Conservation (phyloP, 192 early-diverging fungal species). For the Mortierella hygrophila region DNA sequence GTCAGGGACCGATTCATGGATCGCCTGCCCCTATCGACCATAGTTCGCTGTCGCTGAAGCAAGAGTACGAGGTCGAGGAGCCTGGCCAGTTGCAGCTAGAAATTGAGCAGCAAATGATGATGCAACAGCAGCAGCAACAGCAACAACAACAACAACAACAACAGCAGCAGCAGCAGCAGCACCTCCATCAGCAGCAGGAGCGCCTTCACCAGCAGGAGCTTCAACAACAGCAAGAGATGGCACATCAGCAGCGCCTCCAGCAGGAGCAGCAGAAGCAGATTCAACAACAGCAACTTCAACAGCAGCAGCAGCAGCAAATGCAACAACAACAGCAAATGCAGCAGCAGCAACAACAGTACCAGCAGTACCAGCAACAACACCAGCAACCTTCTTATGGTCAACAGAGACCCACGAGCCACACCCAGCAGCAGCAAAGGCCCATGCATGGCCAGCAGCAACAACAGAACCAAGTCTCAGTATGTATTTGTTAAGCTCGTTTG, state of each 20-base stretch:
- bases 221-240: conserved; percentile 64
- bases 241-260: conserved; percentile 54
- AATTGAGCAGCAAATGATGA: conserved; percentile 64
- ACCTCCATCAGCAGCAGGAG: conserved; percentile 50
- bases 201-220: conserved; percentile 30
- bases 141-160: conserved; percentile 31
- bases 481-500: neutral
- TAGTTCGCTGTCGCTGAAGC: conserved; percentile 53
- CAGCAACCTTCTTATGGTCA: conserved; percentile 34
- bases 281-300: conserved; percentile 58
- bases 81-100: conserved; percentile 43
- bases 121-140: conserved; percentile 32
- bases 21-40: conserved; percentile 62
- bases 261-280: conserved; percentile 59
- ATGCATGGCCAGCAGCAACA: conserved; percentile 22
- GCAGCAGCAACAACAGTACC: conserved; percentile 13
- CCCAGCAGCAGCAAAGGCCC: conserved; percentile 46
- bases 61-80: conserved; percentile 46
- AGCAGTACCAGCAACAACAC: conserved; percentile 44
- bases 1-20: conserved; percentile 58
- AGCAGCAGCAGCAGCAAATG: conserved; percentile 42
- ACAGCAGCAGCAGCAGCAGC: conserved; percentile 29
- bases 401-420: conserved; percentile 4
- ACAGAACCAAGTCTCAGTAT: conserved; percentile 41
- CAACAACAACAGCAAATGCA: conserved; percentile 39